Evolutionary conservation across 345 rosid genomes (phyloP), one percentile per base, ranked within the genome.

Genomic region (Rhizophora mangle): DNA sequence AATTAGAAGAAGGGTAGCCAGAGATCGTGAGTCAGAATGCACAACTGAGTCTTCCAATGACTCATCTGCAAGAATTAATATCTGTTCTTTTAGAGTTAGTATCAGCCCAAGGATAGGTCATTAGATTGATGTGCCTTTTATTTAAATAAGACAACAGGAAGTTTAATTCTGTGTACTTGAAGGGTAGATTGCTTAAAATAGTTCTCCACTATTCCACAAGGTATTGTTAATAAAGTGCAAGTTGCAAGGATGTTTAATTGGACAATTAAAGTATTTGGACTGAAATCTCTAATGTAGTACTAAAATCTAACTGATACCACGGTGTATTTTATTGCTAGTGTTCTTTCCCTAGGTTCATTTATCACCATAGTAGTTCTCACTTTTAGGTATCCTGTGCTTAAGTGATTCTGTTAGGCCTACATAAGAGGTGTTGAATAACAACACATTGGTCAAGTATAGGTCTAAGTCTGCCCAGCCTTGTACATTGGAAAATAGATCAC

Each of bases 61-160:
- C 76, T 93, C 96, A 80, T 93, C 98, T 87, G 96, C 98, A 79
- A 93, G 98, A 87, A 93, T 90, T 76, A 93, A 69, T 78, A 93
- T 93, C 96, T 93, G 96, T 78, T 56, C 76, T 31, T 63, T 83
- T 74, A 79, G 87, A 83, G 87, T 88, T 82, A 86, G 89, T 81
- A 77, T 69, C 74, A 62, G 73, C 59, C 72, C 43, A 31, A 46
- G 51, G 72, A 32, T 65, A 9, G 46, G 43, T 57, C 67, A 39
- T 21, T 29, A 10, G 29, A 11, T 24, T 3, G 18, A 15, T 5
- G 24, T 21, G 18, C 19, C 9, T 3, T 22, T 21, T 21, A 56
- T 9, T 27, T 24, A 43, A 13, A 13, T 43, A 43, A 43, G 49
- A 43, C 49, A 43, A 43, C 16, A 43, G 5, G 5, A 43, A 43